Evolutionary conservation across 768 basidiomycete species (phyloP), one percentile per base, ranked within the genome.

Genomic region (Trametes cinnabarina): DNA sequence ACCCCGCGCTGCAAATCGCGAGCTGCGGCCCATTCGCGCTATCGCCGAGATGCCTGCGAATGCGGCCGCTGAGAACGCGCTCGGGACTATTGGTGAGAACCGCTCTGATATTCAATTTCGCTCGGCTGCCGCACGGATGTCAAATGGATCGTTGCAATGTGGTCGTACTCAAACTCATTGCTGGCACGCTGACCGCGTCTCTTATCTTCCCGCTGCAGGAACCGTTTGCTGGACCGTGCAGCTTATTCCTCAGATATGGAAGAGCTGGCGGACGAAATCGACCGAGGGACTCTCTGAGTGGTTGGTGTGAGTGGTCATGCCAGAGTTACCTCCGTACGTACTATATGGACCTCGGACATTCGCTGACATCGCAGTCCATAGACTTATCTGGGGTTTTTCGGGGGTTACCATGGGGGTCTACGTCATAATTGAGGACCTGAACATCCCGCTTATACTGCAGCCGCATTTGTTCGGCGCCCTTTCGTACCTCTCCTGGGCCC

Each of bases 211-310:
- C 3, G 17, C 14, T 52, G 3, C 19, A 86, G 87, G 87, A 2
- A 82, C 86, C 0, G 68, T 87, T 14, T 82, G 80, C 56, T 88
- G 87, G 87, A 82, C 80, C 5, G 73, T 77, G 9, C 87, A 87
- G 64, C 67, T 90, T 19, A 68, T 89, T 30, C 89, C 88, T 9
- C 88, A 90, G 63, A 75, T 89, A 20, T 81, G 83, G 81, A 91
- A 92, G 70, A 87, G 80, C 62, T 87, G 82, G 75, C 76, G 82
- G 26, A 74, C 76, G n/a, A 87, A 90, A 67, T 82, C 81, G 23
- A 88, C 86, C 0, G 75, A 80, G 22, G 90, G 91, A 0, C 74
- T 92, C 7, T 90, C 88, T 1, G 79, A 76, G 14, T 82, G 73
- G 70, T 77, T 93, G 30, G 81, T 90, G 87, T 86, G 68, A 39